Evolutionary conservation across 306 rosid genomes (phyloP).

Genomic region (Myrica gale): DNA sequence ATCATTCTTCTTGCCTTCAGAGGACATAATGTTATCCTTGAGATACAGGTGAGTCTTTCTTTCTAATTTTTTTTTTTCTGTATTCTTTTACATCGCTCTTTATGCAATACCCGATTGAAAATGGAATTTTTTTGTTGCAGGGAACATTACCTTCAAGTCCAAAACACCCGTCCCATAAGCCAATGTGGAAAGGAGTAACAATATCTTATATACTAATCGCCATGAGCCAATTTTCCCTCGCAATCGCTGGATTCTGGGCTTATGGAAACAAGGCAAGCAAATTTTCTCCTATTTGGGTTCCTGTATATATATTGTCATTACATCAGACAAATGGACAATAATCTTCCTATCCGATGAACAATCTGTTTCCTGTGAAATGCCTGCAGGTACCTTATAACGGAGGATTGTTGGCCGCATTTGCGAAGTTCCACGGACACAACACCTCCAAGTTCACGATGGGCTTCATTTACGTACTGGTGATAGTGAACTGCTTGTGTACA

Average conservation of each 20-base stretch:
- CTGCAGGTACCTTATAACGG: slow-evolving; percentile 36
- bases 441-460: slow-evolving; percentile 42
- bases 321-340: not conserved
- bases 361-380: not conserved
- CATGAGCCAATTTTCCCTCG: slow-evolving; percentile 51
- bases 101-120: no score
- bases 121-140: slow-evolving; percentile 29
- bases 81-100: no score
- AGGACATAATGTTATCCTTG: slow-evolving; percentile 77
- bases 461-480: slow-evolving; percentile 38
- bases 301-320: no score
- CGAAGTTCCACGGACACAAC: slow-evolving; percentile 32
- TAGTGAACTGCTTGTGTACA: slow-evolving; percentile 41
- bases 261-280: slow-evolving; percentile 55
- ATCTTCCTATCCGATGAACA: not conserved
- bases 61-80: not conserved
- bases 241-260: slow-evolving; percentile 68
- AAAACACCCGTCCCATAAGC: slow-evolving; percentile 31
- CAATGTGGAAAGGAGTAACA: slow-evolving; percentile 53
- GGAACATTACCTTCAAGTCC: slow-evolving; percentile 63
- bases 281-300: not conserved
- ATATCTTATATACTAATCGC: slow-evolving; percentile 47
- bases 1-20: slow-evolving; percentile 47
- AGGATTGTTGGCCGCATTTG: slow-evolving; percentile 46
- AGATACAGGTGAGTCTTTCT: slow-evolving; percentile 55